Base-by-base conservation (phyloP, 768 basidiomycete genomes). In the Neoboletus magnificus region DNA sequence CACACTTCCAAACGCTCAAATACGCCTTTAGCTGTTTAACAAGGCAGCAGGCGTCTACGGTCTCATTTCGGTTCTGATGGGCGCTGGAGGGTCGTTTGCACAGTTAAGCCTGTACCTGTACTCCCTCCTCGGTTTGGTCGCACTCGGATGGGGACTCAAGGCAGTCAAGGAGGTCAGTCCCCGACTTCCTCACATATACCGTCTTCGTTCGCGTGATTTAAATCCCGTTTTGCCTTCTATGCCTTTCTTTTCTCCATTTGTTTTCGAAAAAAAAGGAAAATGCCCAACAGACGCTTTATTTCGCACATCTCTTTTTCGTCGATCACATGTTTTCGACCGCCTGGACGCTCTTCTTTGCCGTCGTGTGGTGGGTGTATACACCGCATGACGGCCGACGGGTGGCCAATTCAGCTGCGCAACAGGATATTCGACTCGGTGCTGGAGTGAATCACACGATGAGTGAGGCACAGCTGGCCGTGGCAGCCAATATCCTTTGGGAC, bases 41-140 rank as follows among this genome's bases (percentile, higher is more conserved):
- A 99, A 99, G 75, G 96, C 95, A 48, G 95, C 97, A 20, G 96
- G 97, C 48, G 83, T 98, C 10, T 99, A 98, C 69, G 97, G 97
- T 52, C 82, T 99, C 54, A 86, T 99, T 55, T 95, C 94, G 6
- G 82, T 94, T 54, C 73, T 94, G 56, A 89, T 89, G 1, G 95
- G 95, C 20, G 87, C 91, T 30, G 93, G 91, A n/a, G 88, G 89
- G n/a, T 86, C 88, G n/a, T 85, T 93, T 62, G 85, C 89, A 0
- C 97, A 99, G 73, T 79, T 98, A 57, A 90, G 86, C 71, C 80
- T 96, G 67, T 98, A 98, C 73, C 78, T 94, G 20, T 99, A 99
- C 76, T 98, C 95, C 11, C 86, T 89, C 53, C 70, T 87, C 25
- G 91, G 86, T 39, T 82, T 98, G 41, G 77, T 86, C 15, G 91